Percentiles rank a stretch among this genome's conserved stretches.
These are phyloP conservation scores for Dryas octopetala DNA, from an alignment of 306 rosid species.

Conservation along the genomic window DNA sequence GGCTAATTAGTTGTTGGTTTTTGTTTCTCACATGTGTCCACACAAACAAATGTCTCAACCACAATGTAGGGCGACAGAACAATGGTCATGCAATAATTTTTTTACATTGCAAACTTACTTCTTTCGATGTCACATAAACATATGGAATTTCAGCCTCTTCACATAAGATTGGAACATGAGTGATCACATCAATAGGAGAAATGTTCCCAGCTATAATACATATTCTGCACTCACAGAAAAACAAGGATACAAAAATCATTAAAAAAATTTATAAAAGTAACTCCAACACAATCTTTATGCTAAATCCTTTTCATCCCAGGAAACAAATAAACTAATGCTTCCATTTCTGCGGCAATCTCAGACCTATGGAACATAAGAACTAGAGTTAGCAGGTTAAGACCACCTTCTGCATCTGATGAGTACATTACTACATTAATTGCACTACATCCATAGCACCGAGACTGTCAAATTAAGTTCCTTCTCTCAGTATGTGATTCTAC, in stretches of 20 bases:
- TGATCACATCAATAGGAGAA: constrained; percentile 91
- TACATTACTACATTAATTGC: background rate
- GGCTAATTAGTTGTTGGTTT: background rate
- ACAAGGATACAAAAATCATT: background rate
- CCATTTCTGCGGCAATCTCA: background rate
- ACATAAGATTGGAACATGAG: constrained; percentile 85
- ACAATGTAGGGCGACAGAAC: background rate
- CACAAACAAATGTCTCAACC: background rate
- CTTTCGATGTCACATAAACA: constrained; percentile 75
- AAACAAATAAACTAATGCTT: background rate
- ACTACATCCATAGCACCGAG: background rate
- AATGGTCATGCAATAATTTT: background rate
- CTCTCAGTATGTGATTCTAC: background rate
- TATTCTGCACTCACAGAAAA: constrained; percentile 43
- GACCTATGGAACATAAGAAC: background rate
- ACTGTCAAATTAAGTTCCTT: background rate
- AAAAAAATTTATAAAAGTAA: background rate
- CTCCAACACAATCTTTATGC: background rate
- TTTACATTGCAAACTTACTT: constrained; percentile 46
- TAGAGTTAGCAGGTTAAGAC: background rate
- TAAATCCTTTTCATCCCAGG: background rate
- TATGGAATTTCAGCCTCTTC: constrained; percentile 87
- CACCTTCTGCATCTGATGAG: background rate
- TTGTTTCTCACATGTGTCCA: background rate
- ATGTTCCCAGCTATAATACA: constrained; percentile 96